Conservation (phyloP, 75 land plant species). For the Selaginella tamariscina region DNA sequence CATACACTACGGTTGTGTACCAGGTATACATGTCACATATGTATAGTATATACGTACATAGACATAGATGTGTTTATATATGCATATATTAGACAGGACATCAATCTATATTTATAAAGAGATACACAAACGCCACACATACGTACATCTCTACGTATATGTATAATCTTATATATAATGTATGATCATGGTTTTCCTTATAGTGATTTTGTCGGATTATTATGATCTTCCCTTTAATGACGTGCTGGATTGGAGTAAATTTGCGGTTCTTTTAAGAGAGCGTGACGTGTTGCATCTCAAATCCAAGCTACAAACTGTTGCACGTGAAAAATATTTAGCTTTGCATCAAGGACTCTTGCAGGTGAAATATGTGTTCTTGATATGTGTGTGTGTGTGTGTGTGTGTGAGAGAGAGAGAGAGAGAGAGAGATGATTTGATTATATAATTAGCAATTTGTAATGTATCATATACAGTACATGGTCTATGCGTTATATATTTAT, state of each 20-base stretch:
- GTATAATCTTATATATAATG: too few species aligned
- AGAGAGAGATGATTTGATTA: too few species aligned
- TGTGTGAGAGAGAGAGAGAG: too few species aligned
- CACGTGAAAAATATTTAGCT: slow-evolving; percentile 16
- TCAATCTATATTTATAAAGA: too few species aligned
- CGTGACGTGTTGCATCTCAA: slow-evolving; percentile 61
- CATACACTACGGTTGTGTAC: slow-evolving; percentile 90
- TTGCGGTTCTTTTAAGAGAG: slow-evolving; percentile 55
- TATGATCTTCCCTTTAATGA: slow-evolving; percentile 94
- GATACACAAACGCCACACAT: too few species aligned
- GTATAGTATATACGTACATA: too few species aligned
- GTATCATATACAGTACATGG: too few species aligned
- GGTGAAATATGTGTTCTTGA: slow-evolving; percentile 20
- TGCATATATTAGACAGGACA: too few species aligned
- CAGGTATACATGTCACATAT: slow-evolving; percentile 38
- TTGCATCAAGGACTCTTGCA: slow-evolving; percentile 44
- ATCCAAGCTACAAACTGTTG: slow-evolving; percentile 39
- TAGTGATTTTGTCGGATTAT: slow-evolving; percentile 70
- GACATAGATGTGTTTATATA: too few species aligned
- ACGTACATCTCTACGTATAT: neutral
- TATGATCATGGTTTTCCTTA: neutral
- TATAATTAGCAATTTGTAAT: too few species aligned
- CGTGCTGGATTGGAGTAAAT: slow-evolving; percentile 69
- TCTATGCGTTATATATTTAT: too few species aligned
- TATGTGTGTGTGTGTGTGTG: too few species aligned